Evolutionary conservation across 441 rosid genomes (phyloP).

Genomic region (Raphanus hybrid): DNA sequence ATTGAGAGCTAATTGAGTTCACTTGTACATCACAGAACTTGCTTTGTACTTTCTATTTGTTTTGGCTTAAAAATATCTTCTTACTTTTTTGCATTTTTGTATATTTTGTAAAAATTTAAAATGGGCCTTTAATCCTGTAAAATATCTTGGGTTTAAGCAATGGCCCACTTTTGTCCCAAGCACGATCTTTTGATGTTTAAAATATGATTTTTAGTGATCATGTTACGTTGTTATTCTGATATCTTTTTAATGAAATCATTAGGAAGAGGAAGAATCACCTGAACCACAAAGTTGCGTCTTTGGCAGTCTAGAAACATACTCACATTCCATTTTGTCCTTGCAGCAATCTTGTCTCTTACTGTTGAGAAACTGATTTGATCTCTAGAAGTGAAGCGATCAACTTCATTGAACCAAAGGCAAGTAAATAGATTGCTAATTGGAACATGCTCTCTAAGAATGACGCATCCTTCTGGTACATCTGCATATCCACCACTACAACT

Average conservation of each 20-base stretch:
- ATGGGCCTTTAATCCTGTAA: slow-evolving; percentile 6
- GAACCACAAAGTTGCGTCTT: slow-evolving; percentile 87
- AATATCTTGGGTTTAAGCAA: not conserved
- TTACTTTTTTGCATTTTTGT: too few species aligned
- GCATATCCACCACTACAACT: slow-evolving; percentile 34
- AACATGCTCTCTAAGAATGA: slow-evolving; percentile 83
- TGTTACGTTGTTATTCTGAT: not conserved
- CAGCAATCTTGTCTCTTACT: slow-evolving; percentile 75
- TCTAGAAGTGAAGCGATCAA: slow-evolving; percentile 82
- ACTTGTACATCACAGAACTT: not conserved
- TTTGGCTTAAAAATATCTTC: not conserved
- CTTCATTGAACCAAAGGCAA: slow-evolving; percentile 83
- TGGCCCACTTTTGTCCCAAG: not conserved
- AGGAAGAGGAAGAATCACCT: slow-evolving; percentile 54
- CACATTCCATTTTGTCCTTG: slow-evolving; percentile 70
- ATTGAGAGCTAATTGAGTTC: not conserved
- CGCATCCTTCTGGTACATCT: slow-evolving; percentile 98
- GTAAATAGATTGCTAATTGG: slow-evolving; percentile 82
- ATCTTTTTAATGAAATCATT: not conserved
- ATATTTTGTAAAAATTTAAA: not conserved
- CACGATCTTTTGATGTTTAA: not conserved
- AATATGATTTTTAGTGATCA: not conserved
- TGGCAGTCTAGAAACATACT: slow-evolving; percentile 91
- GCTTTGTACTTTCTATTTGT: not conserved
- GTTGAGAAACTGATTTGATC: slow-evolving; percentile 86